Evolutionary conservation across 441 rosid genomes (phyloP), one percentile per base, ranked within the genome.

Genomic region (Corymbia citriodora): DNA sequence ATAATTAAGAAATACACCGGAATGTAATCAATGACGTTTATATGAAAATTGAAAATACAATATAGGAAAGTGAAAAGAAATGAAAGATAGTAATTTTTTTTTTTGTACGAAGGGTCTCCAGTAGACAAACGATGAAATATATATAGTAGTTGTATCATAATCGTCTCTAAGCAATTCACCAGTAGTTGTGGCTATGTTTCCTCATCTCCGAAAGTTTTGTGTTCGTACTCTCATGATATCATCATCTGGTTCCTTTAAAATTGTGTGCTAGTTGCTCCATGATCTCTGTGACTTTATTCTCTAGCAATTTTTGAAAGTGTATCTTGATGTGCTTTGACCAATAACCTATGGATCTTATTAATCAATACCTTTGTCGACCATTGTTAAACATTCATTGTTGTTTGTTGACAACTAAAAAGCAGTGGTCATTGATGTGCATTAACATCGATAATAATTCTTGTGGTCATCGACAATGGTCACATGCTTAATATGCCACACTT

Each of bases 351-450:
- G 65, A 25, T 29, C 10, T 23, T 11, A 36, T 36, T 21, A 40
- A 72, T 36, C 5, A 27, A 72, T 40, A 72, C 4, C 19, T 12
- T 36, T 36, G 27, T 36, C 4, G 3, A 36, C 21, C 7, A 18
- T 19, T 6, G 6, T 72, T 36, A 72, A 40, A 15, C 15, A 36
- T 6, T 10, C 45, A 7, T 72, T 27, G 3, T 72, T 4, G 25
- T 36, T 10, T 72, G 10, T 19, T 1, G 0, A 59, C 15, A 19
- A 36, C 3, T 1, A 1, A 45, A 36, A 8, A 19, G 13, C 19
- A 11, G 7, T 19, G 8, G 21, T 40, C 49, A 72, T 21, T 1
- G 27, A 36, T 72, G 27, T 36, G 45, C 2, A 12, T 27, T 18
- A 36, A 36, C 10, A 10, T 21, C 21, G 4, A 19, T 23, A 36